Base-by-base conservation (phyloP, 176 grass and related monocot genomes). In the Ananas comosus region DNA sequence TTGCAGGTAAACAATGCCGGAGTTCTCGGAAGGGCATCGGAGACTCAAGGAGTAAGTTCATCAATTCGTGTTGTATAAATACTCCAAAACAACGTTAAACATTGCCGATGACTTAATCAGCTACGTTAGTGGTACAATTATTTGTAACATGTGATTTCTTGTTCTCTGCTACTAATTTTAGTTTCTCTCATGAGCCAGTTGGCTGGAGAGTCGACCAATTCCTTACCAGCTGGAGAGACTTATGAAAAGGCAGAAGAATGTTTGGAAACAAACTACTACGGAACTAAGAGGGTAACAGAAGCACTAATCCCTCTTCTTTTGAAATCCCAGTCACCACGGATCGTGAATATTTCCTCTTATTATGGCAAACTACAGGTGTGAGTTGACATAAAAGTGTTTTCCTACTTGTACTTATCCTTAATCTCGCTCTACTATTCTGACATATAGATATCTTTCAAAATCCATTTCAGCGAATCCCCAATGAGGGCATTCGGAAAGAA, bases 1-100 rank as follows among this genome's bases (percentile, higher is more conserved):
- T 13, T 84, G 19, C 64, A 91, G 85, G 78, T 91, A 64, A 91
- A 91, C 10, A 91, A 88, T 71, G 88, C 79, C 6, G 85, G 76
- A 12, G 71, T 91, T 80, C 52, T 79, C 65, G 85, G 85, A 58
- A 81, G 83, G 29, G 23, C 71, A 11, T 65, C 80, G 2, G 78
- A 82, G 53, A 48, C 64, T 10, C 61, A 50, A 66, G 12, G 64
- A 66, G 49, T 68, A 68, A 51, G 33, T 10, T 33, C 29, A 6
- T 33, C 29, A 6, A 33, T 33, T 33, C 29, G 3, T 33, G 29
- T 33, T 33, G 29, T 33, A 33, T 33, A 33, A 33, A 33, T 33
- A 33, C 29, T 33, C 29, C 3, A 5, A 33, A 33, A 33, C 29
- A 33, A 33, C 29, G 3, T 33, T 33, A 33, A 33, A 33, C 29